Percentiles rank a stretch among this genome's conserved stretches.
Conservation (phyloP, 306 rosid species). For the Prunus armeniaca region DNA sequence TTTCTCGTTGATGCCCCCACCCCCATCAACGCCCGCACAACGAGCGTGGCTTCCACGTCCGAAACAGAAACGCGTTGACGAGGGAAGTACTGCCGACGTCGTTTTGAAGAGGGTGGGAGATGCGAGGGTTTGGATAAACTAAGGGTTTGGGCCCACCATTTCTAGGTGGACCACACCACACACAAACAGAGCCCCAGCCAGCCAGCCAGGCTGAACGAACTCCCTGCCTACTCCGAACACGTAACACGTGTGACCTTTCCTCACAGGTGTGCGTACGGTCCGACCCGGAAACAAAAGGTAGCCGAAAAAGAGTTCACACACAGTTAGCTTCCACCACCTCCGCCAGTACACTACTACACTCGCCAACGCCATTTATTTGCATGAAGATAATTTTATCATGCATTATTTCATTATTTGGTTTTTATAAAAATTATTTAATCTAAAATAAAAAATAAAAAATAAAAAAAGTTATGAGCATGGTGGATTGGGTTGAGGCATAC, state of each 20-base stretch:
- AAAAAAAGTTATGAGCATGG: neutral
- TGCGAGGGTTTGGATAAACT: neutral
- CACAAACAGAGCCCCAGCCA: neutral
- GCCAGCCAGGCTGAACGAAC: conserved; percentile 19
- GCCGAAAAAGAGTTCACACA: neutral
- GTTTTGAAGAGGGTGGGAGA: neutral
- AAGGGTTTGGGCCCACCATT: conserved; percentile 26
- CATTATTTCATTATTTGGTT: neutral
- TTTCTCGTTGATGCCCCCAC: neutral
- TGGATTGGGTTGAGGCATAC: no score
- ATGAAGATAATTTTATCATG: neutral
- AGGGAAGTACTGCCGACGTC: neutral
- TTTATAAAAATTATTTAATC: neutral
- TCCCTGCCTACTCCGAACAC: conserved; percentile 13
- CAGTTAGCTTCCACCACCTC: neutral
- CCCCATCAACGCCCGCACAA: neutral
- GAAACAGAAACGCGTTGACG: neutral
- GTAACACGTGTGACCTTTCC: conserved; percentile 6
- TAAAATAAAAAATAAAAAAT: rapidly evolving
- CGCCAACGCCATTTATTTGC: neutral
- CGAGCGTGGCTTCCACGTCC: neutral
- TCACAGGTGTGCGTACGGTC: neutral
- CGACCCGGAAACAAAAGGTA: neutral
- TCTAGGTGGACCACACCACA: conserved; percentile 27
- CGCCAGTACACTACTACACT: neutral